Base-by-base conservation (phyloP, 441 rosid genomes). In the Raphanus hybrid region DNA sequence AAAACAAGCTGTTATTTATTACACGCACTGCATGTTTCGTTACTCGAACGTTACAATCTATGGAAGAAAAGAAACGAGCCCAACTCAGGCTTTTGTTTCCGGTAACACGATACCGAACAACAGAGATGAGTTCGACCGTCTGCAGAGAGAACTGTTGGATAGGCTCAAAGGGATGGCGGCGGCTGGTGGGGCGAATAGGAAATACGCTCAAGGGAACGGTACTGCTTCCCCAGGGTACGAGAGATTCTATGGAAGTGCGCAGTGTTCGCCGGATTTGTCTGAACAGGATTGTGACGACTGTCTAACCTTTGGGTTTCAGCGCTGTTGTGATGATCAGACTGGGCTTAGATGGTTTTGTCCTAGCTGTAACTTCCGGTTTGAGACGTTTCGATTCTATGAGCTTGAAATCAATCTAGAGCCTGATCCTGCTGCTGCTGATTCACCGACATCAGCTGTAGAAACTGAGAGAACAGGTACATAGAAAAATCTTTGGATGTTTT, bases 231-330 rank as follows among this genome's bases (percentile, higher is more conserved):
- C 27, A 1, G 64, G 41, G 1, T 80, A 63, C 15, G 35, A 35
- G 5, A 73, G 35, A 41, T 61, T 88, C 43, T 85, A 75, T 8
- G 91, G 85, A 29, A 61, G 69, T 34, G 84, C 69, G 6, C 88
- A 84, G 16, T 87, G 88, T 59, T 67, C 85, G 0, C 84, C 87
- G 1, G 87, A 87, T 76, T 74, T 87, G 81, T 77, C 85, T 14
- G 29, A 65, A 55, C 27, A 20, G 32, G 71, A 77, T 3, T 87
- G 88, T 45, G 7, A 18, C 1, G 66, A 54, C 14, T 87, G 91
- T 71, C 59, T 87, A 11, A 8, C 1, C 6, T 39, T 3, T 2
- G 74, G 68, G 4, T 78, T 67, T 62, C 54, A 18, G 20, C 6
- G 9, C 0, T 80, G 82, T 20, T 85, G 85, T 67, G 6, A 52